Evolutionary conservation across 2,329 filamentous ascomycete species (phyloP).

Genomic region (Claviceps sp.): DNA sequence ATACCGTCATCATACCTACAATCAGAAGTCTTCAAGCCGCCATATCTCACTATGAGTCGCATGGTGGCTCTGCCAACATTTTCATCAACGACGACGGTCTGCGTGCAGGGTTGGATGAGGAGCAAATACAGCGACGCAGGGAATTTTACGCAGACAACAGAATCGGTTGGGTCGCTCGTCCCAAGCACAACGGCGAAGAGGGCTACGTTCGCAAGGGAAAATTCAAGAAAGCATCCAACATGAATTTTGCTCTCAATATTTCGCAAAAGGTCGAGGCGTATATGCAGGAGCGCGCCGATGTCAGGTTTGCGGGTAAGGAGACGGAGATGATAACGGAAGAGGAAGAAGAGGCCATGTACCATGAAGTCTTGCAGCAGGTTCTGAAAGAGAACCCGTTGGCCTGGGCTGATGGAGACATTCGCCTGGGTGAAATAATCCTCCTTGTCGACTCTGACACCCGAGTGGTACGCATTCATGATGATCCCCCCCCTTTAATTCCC

Average conservation of each 20-base stretch:
- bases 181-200: constrained; percentile 30
- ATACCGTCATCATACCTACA: constrained; percentile 33
- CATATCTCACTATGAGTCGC: constrained; percentile 35
- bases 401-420: constrained; percentile 47
- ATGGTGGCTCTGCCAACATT: constrained; percentile 33
- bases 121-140: constrained; percentile 25
- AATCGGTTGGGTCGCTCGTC: constrained; percentile 34
- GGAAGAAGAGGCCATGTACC: constrained; percentile 33
- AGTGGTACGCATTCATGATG: constrained; percentile 22
- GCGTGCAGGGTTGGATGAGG: constrained; percentile 32
- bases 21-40: constrained; percentile 34
- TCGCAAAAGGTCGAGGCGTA: constrained; percentile 49
- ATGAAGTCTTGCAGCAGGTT: constrained; percentile 33
- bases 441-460: constrained; percentile 57
- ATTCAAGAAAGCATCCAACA: constrained; percentile 64
- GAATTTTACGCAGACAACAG: constrained; percentile 37
- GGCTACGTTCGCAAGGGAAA: constrained; percentile 44
- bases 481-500: no score
- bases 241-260: constrained; percentile 56
- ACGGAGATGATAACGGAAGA: constrained; percentile 13
- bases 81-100: constrained; percentile 53
- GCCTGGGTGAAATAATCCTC: constrained; percentile 50
- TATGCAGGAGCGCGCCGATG: constrained; percentile 24
- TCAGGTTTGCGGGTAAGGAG: constrained; percentile 7
- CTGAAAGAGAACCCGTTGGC: constrained; percentile 32